Evolutionary conservation across 2,329 filamentous ascomycete species (phyloP), one percentile per base, ranked within the genome.

Genomic region (Blumeriella jaapii): DNA sequence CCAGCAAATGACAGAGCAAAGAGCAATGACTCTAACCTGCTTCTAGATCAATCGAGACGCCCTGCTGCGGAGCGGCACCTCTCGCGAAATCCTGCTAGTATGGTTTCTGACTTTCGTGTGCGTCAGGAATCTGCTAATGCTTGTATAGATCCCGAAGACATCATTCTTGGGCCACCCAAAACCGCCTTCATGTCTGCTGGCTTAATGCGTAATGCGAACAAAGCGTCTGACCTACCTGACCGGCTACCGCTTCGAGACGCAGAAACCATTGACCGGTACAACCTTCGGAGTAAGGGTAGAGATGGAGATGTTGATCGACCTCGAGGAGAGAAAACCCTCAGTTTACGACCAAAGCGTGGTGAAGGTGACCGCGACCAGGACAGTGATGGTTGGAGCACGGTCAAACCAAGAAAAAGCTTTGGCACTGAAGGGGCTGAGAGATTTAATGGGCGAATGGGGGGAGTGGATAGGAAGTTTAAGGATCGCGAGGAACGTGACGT

Each of bases 101-200:
- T 38, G 8, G 71, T 31, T 36, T 39, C 37, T 36, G 15, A 6
- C 24, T 17, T 38, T 12, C 8, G 12, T 13, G 7, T 17, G 29
- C 18, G 19, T 2, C 14, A 17, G 8, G 9, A 28, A 2, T 19
- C 11, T 13, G 39, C 34, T 43, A 29, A 41, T 23, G 49, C 18
- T 17, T 34, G 20, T 8, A 39, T 42, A 81, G 75, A 73, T 56
- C 63, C 72, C 51, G 87, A 93, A 50, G 85, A 93, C 45, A 81
- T 93, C 39, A 71, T 91, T 39, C 79, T 94, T 39, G 86, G 83
- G 10, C 86, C 86, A 13, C 83, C 86, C 2, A 82, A 83, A 57
- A 83, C 76, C 29, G 74, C 76, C 28, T 94, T 95, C 58, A 74
- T 83, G 34, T 93, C 86, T 1, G 71, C 79, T 14, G 82, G 81